phyloP scores from a whole-genome alignment of 208 protist genomes.

The Crithidia thermophila region DNA sequence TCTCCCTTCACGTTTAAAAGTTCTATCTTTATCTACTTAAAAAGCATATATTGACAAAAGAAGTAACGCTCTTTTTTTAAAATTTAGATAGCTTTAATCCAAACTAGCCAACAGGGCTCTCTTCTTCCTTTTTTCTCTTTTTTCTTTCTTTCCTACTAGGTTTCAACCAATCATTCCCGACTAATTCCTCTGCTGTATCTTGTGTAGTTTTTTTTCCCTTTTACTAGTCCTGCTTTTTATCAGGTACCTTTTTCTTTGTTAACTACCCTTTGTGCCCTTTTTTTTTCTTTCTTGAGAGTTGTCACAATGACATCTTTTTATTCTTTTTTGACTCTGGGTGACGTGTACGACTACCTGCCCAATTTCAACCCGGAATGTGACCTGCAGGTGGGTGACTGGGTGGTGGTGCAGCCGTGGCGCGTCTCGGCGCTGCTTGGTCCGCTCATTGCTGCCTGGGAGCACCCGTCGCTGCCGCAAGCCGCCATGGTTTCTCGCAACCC shows the following conservation, averaged over 20 bases:
- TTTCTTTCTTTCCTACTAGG: constrained; percentile 19
- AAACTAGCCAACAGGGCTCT: background rate
- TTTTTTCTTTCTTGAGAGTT: constrained; percentile 11
- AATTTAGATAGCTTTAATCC: background rate
- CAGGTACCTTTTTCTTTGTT: background rate
- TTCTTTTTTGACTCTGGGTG: constrained; percentile 39
- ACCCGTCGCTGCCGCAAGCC: background rate
- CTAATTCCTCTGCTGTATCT: background rate
- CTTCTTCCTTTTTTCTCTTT: constrained; percentile 23
- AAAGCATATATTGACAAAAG: background rate
- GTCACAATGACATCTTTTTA: constrained; percentile 15
- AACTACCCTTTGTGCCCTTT: constrained; percentile 1
- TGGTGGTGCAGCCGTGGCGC: constrained; percentile 65
- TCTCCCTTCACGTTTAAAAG: too few species aligned
- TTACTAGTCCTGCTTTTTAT: background rate
- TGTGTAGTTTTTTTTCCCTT: constrained; percentile 1
- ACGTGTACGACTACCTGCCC: constrained; percentile 66
- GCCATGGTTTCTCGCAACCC: background rate
- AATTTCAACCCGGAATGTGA: constrained; percentile 68
- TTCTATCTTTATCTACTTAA: background rate
- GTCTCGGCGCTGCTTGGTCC: constrained; percentile 51
- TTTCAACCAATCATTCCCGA: constrained; percentile 5
- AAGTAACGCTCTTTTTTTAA: background rate
- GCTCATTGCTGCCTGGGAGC: constrained; percentile 52
- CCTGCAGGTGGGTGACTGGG: constrained; percentile 81